Evolutionary conservation across 1,139 yeast species (phyloP), one percentile per base, ranked within the genome.

Genomic region (Spathaspora jeffriesii): DNA sequence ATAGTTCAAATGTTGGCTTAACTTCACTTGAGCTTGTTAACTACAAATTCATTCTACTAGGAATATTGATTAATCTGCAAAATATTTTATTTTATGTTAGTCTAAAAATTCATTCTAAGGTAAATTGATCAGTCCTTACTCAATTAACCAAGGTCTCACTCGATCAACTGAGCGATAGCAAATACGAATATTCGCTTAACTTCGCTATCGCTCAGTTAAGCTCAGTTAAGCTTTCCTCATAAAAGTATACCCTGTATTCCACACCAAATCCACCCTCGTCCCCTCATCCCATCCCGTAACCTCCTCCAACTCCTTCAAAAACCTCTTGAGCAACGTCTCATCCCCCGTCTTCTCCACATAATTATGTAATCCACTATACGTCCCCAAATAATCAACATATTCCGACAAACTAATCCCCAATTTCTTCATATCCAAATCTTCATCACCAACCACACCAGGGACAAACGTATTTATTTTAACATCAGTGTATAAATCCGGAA

Each of bases 241-340:
- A 43, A 73, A 68, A 0, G 71, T 68, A 52, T 72, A 73, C 4
- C 78, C 78, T 2, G 77, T 65, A 45, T 65, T 70, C 72, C 73
- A 75, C 8, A 65, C 70, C 43, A 71, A 53, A 47, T 67, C 70
- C 20, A 47, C 56, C 8, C 76, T 71, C 13, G 58, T 49, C 5
- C 62, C 50, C 40, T 65, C 51, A 49, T 65, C 64, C 71, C 72
- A 64, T 14, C 71, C 71, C 28, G 68, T 54, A 41, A 57, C 64
- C 2, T 50, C 40, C 46, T 67, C 63, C 37, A 69, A 56, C 15
- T 64, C 68, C 1, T 50, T 43, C 15, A 63, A 47, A 40, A 64
- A 68, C 17, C 50, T 44, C 11, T 60, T 63, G 17, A 69, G 43
- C 11, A 56, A 55, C 2, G 54, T 60, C 9, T 56, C 54, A 43